Evolutionary conservation across 257 asterid species (phyloP).

Genomic region (Apocynum venetum): DNA sequence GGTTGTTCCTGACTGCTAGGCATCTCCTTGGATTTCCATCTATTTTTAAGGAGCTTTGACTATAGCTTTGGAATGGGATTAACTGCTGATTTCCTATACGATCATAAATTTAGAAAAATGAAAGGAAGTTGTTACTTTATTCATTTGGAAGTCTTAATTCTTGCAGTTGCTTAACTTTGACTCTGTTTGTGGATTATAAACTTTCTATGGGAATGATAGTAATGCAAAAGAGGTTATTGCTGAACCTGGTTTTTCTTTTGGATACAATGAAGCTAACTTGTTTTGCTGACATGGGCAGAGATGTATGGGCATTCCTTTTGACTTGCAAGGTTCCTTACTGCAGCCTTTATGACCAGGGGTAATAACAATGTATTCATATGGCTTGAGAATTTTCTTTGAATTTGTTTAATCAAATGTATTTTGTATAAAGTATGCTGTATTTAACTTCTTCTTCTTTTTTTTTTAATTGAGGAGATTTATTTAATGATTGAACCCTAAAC

Average conservation of each 20-base stretch:
- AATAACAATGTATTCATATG: conserved; percentile 20
- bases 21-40: not conserved
- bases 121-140: not conserved
- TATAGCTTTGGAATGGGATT: not conserved
- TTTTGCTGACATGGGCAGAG: conserved; percentile 51
- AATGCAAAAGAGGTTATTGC: not conserved
- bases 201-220: conserved; percentile 1
- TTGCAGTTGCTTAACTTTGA: not conserved
- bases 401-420: not conserved
- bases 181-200: not conserved
- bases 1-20: not conserved
- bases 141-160: not conserved
- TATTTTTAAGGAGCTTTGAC: not conserved
- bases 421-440: not conserved
- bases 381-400: conserved; percentile 11
- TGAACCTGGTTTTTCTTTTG: conserved; percentile 8
- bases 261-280: conserved; percentile 7
- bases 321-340: conserved; percentile 86
- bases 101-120: not conserved
- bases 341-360: conserved; percentile 97
- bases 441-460: not conserved
- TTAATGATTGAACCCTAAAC: not conserved
- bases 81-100: not conserved
- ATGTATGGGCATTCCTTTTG: conserved; percentile 96
- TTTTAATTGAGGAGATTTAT: not conserved